Evolutionary conservation across 495 filamentous ascomycete genomes (phyloP).

Genomic region (Durotheca rogersii): DNA sequence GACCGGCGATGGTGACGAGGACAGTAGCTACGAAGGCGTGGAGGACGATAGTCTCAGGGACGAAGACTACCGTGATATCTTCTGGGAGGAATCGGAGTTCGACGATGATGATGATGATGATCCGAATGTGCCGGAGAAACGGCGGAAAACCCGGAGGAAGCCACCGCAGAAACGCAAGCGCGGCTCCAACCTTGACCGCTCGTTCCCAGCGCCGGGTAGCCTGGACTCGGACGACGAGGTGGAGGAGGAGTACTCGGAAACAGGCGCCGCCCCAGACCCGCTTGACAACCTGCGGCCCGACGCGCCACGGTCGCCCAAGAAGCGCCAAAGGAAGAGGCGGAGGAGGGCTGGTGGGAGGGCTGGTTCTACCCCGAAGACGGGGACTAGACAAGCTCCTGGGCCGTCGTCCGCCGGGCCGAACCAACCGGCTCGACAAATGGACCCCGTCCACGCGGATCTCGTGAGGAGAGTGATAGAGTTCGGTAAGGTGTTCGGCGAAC

Average conservation of each 20-base stretch:
- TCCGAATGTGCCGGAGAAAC: neutral
- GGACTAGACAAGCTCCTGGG: too few relatives aligned
- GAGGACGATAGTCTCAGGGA: too few relatives aligned
- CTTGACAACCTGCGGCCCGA: slow-evolving; percentile 6
- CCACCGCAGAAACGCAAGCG: slow-evolving; percentile 14
- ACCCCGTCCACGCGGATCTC: too few relatives aligned
- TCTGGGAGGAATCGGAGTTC: too few relatives aligned
- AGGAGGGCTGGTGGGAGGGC: neutral
- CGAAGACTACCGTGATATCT: too few relatives aligned
- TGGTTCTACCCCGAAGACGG: too few relatives aligned
- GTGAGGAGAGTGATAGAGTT: too few relatives aligned
- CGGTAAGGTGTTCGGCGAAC: too few relatives aligned
- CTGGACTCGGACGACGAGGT: neutral
- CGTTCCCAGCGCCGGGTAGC: neutral
- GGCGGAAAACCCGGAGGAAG: neutral
- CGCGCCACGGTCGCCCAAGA: slow-evolving; percentile 1
- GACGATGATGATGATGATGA: neutral
- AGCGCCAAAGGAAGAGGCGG: neutral
- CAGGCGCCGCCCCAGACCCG: slow-evolving; percentile 22
- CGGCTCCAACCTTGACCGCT: neutral
- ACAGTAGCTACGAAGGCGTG: too few relatives aligned
- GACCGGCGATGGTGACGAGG: neutral
- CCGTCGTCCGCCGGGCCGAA: too few relatives aligned
- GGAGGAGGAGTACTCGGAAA: slow-evolving; percentile 30
- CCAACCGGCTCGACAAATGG: too few relatives aligned